These are phyloP conservation scores for Fusarium globosum DNA, from an alignment of 2,329 filamentous ascomycete species.

Conservation along the genomic window DNA sequence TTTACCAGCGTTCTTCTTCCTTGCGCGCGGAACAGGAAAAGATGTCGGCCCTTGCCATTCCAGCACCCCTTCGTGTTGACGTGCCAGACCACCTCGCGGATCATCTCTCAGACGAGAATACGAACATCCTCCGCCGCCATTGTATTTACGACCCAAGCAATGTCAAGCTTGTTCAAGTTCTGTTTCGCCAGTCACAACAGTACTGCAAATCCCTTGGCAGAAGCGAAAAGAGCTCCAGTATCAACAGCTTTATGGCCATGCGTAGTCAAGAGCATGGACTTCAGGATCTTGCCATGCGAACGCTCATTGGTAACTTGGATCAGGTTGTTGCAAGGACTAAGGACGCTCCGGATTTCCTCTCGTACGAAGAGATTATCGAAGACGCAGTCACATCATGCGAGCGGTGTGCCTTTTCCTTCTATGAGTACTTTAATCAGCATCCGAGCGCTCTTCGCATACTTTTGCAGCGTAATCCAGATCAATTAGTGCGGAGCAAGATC, in stretches of 20 bases:
- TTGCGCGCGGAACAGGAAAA: constrained; percentile 65
- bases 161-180: constrained; percentile 70
- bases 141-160: constrained; percentile 82
- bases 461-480: constrained; percentile 70
- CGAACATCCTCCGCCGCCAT: constrained; percentile 77
- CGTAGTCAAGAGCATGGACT: constrained; percentile 41
- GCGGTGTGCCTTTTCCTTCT: constrained; percentile 67
- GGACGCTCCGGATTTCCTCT: constrained; percentile 71
- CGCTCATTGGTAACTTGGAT: constrained; percentile 75
- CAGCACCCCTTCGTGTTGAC: constrained; percentile 54
- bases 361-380: constrained; percentile 62
- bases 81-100: constrained; percentile 60
- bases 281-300: constrained; percentile 63
- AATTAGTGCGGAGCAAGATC: constrained; percentile 63
- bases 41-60: constrained; percentile 50
- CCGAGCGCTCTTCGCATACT: constrained; percentile 71
- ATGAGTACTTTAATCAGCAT: constrained; percentile 69
- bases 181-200: constrained; percentile 68
- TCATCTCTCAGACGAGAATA: constrained; percentile 79
- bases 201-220: constrained; percentile 49
- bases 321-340: constrained; percentile 79
- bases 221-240: constrained; percentile 2
- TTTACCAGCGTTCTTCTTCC: constrained; percentile 85
- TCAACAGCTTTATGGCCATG: constrained; percentile 9
- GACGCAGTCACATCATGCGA: constrained; percentile 60